These are phyloP conservation scores for Rhynchospora breviuscula DNA, from an alignment of 176 grass and related monocot species.

Conservation along the genomic window DNA sequence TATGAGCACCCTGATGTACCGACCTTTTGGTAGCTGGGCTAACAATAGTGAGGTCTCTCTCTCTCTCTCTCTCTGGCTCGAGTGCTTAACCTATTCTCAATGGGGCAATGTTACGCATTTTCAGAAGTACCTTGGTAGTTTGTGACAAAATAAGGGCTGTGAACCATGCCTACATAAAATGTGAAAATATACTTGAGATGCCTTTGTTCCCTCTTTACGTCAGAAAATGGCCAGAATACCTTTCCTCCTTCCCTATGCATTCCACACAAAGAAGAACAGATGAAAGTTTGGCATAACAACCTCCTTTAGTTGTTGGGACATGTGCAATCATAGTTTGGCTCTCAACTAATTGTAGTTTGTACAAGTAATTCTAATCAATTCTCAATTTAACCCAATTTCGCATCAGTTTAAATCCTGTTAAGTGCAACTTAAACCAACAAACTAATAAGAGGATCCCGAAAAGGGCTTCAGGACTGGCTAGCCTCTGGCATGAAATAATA, in stretches of 20 bases:
- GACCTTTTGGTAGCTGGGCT: constrained; percentile 88
- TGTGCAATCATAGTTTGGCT: not conserved
- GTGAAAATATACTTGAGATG: not conserved
- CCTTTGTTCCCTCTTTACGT: not conserved
- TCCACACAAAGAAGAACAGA: not conserved
- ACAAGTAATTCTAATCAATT: not conserved
- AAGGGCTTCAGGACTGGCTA: not conserved
- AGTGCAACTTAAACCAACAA: not conserved
- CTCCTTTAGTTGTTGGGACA: not conserved
- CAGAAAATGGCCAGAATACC: not conserved
- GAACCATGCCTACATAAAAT: not conserved
- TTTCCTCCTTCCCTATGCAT: not conserved
- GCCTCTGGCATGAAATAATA: not conserved
- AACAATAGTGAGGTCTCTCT: constrained; percentile 85
- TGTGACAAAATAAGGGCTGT: not conserved
- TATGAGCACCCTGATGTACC: constrained; percentile 98
- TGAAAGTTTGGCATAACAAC: not conserved
- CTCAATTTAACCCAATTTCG: not conserved
- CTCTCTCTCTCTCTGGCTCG: not conserved
- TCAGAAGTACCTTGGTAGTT: not conserved
- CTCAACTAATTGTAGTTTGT: not conserved
- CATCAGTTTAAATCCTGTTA: not conserved
- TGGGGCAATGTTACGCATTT: not conserved
- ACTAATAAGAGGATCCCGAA: not conserved
- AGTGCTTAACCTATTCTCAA: not conserved